Evolutionary conservation across 2,329 filamentous ascomycete genomes (phyloP).

Genomic region (Ceratocystis albifundus): DNA sequence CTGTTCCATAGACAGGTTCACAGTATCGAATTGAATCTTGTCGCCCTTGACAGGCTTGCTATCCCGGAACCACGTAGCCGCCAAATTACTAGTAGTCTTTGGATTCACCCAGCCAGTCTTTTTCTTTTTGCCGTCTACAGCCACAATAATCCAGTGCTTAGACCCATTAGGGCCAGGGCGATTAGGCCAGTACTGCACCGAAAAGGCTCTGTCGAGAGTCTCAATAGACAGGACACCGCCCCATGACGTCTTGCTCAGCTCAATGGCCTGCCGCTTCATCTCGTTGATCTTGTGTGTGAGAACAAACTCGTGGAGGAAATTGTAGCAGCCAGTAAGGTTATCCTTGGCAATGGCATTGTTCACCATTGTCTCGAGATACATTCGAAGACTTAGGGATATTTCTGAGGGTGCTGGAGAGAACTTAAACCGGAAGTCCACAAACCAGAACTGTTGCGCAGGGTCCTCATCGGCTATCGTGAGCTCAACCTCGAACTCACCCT

Average conservation of each 20-base stretch:
- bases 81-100: slow-evolving; percentile 44
- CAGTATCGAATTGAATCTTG: slow-evolving; percentile 55
- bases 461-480: slow-evolving; percentile 83
- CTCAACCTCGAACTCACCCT: slow-evolving; percentile 83
- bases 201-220: slow-evolving; percentile 65
- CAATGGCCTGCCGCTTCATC: slow-evolving; percentile 62
- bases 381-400: slow-evolving; percentile 51
- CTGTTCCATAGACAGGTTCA: slow-evolving; percentile 58
- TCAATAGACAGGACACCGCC: slow-evolving; percentile 66
- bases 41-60: slow-evolving; percentile 59
- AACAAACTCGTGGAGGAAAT: slow-evolving; percentile 75
- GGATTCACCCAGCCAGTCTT: slow-evolving; percentile 34
- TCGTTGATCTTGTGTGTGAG: slow-evolving; percentile 84
- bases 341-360: slow-evolving; percentile 60
- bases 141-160: slow-evolving; percentile 88
- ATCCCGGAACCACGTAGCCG: slow-evolving; percentile 72
- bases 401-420: slow-evolving; percentile 58
- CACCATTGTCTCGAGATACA: slow-evolving; percentile 55
- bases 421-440: slow-evolving; percentile 78
- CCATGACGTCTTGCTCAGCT: slow-evolving; percentile 62
- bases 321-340: slow-evolving; percentile 69
- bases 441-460: slow-evolving; percentile 74
- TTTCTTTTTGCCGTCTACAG: slow-evolving; percentile 56
- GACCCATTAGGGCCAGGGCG: slow-evolving; percentile 41
- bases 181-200: slow-evolving; percentile 82